Evolutionary conservation across 768 basidiomycete species (phyloP), one percentile per base, ranked within the genome.

Genomic region (Phlebiopsis gigantea): DNA sequence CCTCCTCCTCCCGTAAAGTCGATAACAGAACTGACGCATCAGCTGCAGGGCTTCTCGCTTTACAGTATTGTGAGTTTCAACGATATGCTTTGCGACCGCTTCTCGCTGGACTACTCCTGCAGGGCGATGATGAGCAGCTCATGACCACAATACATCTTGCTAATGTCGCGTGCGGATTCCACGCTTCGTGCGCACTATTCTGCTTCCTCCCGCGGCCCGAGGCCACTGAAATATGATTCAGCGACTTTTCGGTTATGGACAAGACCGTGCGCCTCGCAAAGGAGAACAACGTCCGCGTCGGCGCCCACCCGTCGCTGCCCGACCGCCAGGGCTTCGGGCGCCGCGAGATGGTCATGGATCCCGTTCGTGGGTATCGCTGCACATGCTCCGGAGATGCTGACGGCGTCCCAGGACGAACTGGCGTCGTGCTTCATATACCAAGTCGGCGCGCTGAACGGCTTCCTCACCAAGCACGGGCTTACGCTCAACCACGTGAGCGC

Each of bases 311-410:
- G 1, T 83, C 80, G 21, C 75, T 85, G 24, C 85, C 69, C 4
- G 84, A 87, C 65, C 65, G 76, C 19, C 84, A 84, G 63, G 84
- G 84, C 0, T 87, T 87, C 56, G 85, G 85, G 4, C 68, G 85
- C 19, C 72, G 84, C 29, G 84, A 86, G 61, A 82, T 88, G 81
- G 75, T 73, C 0, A 78, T 86, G 56, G 77, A 79, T 53, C 78
- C 82, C 1, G 85, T 85, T 58, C 45, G 77, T 2, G 0, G 4
- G 25, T 10, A 21, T 0, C 9, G 12, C 50, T 42, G 12, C 25
- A 15, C 10, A 46, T 29, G 3, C 12, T 41, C 5, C 39, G 57
- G 17, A 48, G 17, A n/a, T n/a, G n/a, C n/a, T n/a, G n/a, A n/a
- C n/a, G n/a, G n/a, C n/a, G 48, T 22, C 14, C 1, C 50, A 85